phyloP scores from a whole-genome alignment of 2,329 filamentous ascomycete genomes.

The Conoideocrella luteorostrata region DNA sequence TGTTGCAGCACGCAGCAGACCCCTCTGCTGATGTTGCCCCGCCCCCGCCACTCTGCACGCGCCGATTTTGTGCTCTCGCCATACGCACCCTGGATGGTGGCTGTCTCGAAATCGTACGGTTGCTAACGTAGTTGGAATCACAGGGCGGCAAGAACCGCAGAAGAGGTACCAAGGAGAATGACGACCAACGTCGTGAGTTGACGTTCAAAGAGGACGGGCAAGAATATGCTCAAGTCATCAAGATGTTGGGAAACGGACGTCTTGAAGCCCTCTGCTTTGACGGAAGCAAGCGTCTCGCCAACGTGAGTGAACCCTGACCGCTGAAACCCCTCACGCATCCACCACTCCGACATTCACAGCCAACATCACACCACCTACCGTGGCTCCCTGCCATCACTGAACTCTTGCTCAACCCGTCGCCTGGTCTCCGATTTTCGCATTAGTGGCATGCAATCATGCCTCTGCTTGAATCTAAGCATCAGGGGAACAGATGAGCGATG shows the following conservation, averaged over 20 bases:
- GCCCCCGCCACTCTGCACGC: slow-evolving; percentile 18
- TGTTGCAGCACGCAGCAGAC: not conserved
- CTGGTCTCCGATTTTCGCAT: too few relatives aligned
- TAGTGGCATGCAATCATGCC: too few relatives aligned
- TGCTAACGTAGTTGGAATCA: slow-evolving; percentile 20
- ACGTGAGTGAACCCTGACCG: slow-evolving; percentile 31
- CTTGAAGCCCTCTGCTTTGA: slow-evolving; percentile 94
- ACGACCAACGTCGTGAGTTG: slow-evolving; percentile 97
- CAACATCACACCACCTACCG: too few relatives aligned
- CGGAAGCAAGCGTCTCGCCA: slow-evolving; percentile 47
- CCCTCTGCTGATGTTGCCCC: slow-evolving; percentile 15
- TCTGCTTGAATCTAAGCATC: too few relatives aligned
- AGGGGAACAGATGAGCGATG: too few relatives aligned
- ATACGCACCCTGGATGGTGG: too few relatives aligned
- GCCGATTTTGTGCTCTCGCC: not conserved
- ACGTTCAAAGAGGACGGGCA: slow-evolving; percentile 99
- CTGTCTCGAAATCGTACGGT: slow-evolving; percentile 5
- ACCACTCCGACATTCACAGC: too few relatives aligned
- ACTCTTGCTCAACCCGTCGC: too few relatives aligned
- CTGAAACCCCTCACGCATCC: too few relatives aligned
- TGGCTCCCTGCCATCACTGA: too few relatives aligned
- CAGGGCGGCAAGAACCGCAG: slow-evolving; percentile 97
- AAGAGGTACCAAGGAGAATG: slow-evolving; percentile 98
- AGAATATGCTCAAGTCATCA: slow-evolving; percentile 53
- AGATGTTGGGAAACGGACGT: slow-evolving; percentile 94